phyloP scores from a whole-genome alignment of 805 yeast genomes.

The Zygoascus bituminiphila region DNA sequence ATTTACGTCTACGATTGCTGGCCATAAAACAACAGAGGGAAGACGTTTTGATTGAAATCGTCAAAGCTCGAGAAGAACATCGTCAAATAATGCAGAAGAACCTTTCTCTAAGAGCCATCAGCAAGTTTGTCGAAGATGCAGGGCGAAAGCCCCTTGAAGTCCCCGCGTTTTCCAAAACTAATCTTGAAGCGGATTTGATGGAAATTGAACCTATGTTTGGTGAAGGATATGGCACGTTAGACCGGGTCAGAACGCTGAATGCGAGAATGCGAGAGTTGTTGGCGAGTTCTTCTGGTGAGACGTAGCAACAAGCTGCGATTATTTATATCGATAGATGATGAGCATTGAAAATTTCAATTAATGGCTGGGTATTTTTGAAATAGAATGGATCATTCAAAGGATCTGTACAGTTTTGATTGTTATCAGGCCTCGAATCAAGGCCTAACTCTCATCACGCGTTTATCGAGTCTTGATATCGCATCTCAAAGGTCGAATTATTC shows the following conservation, averaged over 20 bases:
- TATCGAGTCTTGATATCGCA: too few relatives aligned
- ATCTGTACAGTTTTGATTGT: too few relatives aligned
- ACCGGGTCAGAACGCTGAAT: slow-evolving; percentile 6
- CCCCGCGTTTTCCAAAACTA: not conserved
- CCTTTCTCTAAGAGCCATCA: slow-evolving; percentile 2
- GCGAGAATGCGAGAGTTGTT: not conserved
- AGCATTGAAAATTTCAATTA: too few relatives aligned
- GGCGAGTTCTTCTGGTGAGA: too few relatives aligned
- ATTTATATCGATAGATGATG: too few relatives aligned
- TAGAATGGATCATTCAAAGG: too few relatives aligned
- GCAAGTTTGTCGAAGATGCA: slow-evolving; percentile 8
- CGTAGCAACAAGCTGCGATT: too few relatives aligned
- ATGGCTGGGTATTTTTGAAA: too few relatives aligned
- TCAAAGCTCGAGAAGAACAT: slow-evolving; percentile 1
- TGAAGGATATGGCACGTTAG: slow-evolving; percentile 7
- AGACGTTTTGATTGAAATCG: slow-evolving; percentile 9
- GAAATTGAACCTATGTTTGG: slow-evolving; percentile 7
- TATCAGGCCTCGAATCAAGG: too few relatives aligned
- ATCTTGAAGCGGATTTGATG: slow-evolving; percentile 2
- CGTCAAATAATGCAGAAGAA: not conserved
- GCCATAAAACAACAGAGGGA: slow-evolving; percentile 10
- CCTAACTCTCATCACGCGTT: too few relatives aligned
- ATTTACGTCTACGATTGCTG: slow-evolving; percentile 9
- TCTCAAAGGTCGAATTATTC: too few relatives aligned
- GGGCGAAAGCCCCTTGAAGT: not conserved